Evolutionary conservation across 305 asterid species (phyloP).

Genomic region (Solanum hybrid): DNA sequence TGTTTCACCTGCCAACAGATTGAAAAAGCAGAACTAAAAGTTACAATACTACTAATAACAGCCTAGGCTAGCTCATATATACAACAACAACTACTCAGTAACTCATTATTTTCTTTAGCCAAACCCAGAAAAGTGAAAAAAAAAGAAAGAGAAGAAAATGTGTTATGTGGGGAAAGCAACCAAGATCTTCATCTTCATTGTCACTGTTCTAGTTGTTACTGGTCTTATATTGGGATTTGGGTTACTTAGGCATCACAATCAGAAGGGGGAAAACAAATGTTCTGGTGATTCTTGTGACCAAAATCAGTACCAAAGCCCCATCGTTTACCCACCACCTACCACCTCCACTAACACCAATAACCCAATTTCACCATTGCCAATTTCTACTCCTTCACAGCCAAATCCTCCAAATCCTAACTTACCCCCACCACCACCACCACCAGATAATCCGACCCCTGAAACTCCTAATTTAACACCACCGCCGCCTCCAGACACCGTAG

Average conservation of each 20-base stretch:
- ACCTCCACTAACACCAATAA: not conserved
- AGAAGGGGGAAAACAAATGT: conserved; percentile 26
- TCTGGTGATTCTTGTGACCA: conserved; percentile 36
- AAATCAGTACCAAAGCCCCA: conserved; percentile 25
- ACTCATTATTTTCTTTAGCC: conserved; percentile 9
- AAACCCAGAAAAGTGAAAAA: not conserved
- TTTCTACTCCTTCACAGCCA: conserved; percentile 13
- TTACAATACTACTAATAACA: not conserved
- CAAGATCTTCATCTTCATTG: conserved; percentile 86
- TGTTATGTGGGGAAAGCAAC: conserved; percentile 90
- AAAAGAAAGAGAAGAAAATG: conserved; percentile 20
- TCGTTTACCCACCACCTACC: conserved; percentile 23
- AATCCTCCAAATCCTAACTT: conserved; percentile 14
- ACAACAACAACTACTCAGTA: not conserved
- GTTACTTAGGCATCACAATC: conserved; percentile 28
- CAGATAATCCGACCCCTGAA: conserved; percentile 19
- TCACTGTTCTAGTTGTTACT: conserved; percentile 42
- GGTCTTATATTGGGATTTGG: conserved; percentile 60
- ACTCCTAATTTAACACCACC: conserved; percentile 23
- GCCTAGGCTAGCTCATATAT: not conserved
- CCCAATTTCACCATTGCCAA: conserved; percentile 20
- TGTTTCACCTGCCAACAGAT: conserved; percentile 1
- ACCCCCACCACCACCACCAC: conserved; percentile 28
- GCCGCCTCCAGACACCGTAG: not conserved
- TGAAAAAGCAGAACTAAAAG: not conserved